These are phyloP conservation scores for Blastomyces emzantsi DNA, from an alignment of 2,329 filamentous ascomycete species.

Conservation along the genomic window DNA sequence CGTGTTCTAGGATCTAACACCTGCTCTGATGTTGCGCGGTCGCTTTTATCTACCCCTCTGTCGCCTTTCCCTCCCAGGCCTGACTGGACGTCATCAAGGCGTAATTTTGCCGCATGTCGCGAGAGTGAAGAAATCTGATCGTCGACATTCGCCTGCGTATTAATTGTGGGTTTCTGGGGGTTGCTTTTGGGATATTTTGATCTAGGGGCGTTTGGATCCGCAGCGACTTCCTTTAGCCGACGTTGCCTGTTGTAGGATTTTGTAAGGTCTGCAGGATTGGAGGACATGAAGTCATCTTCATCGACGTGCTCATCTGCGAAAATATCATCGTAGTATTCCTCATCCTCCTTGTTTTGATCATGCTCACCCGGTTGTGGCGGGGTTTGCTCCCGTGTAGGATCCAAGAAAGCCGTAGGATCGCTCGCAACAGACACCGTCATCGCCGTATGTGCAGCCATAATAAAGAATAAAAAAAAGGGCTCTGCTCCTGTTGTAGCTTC, in stretches of 20 bases:
- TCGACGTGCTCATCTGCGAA: slow-evolving; percentile 46
- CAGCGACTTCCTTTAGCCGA: slow-evolving; percentile 49
- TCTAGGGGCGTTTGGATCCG: slow-evolving; percentile 43
- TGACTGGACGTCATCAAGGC: slow-evolving; percentile 56
- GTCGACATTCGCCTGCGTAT: slow-evolving; percentile 70
- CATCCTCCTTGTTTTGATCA: slow-evolving; percentile 45
- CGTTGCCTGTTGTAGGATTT: slow-evolving; percentile 84
- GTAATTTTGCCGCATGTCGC: slow-evolving; percentile 76
- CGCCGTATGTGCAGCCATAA: slow-evolving; percentile 6
- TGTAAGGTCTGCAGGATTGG: slow-evolving; percentile 59
- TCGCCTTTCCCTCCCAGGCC: slow-evolving; percentile 44
- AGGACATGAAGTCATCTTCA: slow-evolving; percentile 48
- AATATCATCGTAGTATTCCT: slow-evolving; percentile 55
- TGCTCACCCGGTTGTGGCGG: slow-evolving; percentile 35
- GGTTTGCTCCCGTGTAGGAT: slow-evolving; percentile 26
- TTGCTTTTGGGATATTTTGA: slow-evolving; percentile 61
- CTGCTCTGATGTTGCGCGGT: slow-evolving; percentile 88
- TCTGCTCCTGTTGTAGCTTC: not conserved
- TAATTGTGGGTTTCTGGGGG: slow-evolving; percentile 67
- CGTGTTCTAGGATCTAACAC: slow-evolving; percentile 89
- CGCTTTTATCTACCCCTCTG: slow-evolving; percentile 61
- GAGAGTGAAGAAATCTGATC: slow-evolving; percentile 81
- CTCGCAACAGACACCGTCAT: not conserved
- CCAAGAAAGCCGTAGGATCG: slow-evolving; percentile 1
- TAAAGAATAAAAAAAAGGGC: not conserved